Evolutionary conservation across 2,329 filamentous ascomycete genomes (phyloP).

Genomic region (Alternaria panax): DNA sequence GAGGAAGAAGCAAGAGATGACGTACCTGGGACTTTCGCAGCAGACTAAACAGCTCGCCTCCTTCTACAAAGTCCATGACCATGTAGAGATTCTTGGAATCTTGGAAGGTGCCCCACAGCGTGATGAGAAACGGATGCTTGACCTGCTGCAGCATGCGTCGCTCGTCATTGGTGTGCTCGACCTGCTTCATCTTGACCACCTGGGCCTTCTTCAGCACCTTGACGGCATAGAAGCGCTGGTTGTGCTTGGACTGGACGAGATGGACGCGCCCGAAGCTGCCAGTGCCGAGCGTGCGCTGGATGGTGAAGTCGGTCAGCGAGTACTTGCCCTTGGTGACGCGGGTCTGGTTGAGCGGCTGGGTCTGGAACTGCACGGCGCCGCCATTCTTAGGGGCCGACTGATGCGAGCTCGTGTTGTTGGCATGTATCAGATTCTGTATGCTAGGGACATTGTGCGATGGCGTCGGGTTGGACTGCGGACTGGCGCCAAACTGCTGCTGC

Average conservation of each 20-base stretch:
- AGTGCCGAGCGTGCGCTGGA: conserved; percentile 90
- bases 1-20: neutral
- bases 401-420: conserved; percentile 49
- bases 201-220: conserved; percentile 99
- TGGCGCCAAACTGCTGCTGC: conserved; percentile 37
- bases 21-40: conserved; percentile 77
- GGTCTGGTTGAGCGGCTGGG: conserved; percentile 48
- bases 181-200: conserved; percentile 99
- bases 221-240: conserved; percentile 96
- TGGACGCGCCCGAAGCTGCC: conserved; percentile 97
- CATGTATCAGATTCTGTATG: conserved; percentile 85
- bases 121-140: conserved; percentile 97
- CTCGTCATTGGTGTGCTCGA: conserved; percentile 99
- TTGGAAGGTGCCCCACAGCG: conserved; percentile 97
- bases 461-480: conserved; percentile 41
- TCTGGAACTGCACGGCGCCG: conserved; percentile 47
- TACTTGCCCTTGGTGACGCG: conserved; percentile 97
- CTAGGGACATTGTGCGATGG: conserved; percentile 74
- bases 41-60: conserved; percentile 94
- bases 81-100: conserved; percentile 97
- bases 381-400: conserved; percentile 42
- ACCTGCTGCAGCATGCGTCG: conserved; percentile 94
- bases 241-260: conserved; percentile 96
- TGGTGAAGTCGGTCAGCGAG: conserved; percentile 85
- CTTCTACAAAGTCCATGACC: conserved; percentile 99